Percentiles rank a stretch among this genome's conserved stretches.
Conservation (phyloP, 768 basidiomycete species). For the Termitomyces sp. region DNA sequence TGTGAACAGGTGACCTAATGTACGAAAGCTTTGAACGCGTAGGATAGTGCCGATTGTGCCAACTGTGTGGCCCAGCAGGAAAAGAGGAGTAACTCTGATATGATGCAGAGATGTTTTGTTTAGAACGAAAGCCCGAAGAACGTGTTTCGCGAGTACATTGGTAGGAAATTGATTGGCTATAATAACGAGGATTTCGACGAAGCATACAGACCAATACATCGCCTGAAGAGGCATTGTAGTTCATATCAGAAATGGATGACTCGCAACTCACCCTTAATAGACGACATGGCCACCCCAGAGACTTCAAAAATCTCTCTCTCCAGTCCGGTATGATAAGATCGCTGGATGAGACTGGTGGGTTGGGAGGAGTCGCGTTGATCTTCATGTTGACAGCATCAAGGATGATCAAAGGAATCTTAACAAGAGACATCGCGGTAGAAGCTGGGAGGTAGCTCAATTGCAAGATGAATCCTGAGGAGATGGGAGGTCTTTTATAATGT, state of each 20-base stretch:
- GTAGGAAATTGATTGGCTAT: slow-evolving; percentile 17
- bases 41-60: slow-evolving; percentile 28
- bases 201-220: slow-evolving; percentile 21
- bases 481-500: background rate
- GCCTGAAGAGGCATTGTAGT: slow-evolving; percentile 13
- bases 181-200: slow-evolving; percentile 28
- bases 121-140: slow-evolving; percentile 15
- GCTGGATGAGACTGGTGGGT: slow-evolving; percentile 19
- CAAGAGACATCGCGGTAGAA: slow-evolving; percentile 17
- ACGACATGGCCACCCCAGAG: slow-evolving; percentile 22
- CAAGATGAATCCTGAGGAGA: background rate
- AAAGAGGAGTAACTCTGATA: slow-evolving; percentile 23
- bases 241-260: background rate
- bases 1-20: slow-evolving; percentile 34
- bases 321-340: slow-evolving; percentile 29
- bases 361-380: slow-evolving; percentile 33
- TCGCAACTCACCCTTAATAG: slow-evolving; percentile 23
- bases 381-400: slow-evolving; percentile 33
- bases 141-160: slow-evolving; percentile 13
- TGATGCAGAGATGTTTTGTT: slow-evolving; percentile 9
- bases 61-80: slow-evolving; percentile 27
- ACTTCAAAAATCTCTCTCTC: slow-evolving; percentile 27
- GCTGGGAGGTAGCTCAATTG: background rate
- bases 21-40: slow-evolving; percentile 29
- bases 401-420: slow-evolving; percentile 33